Evolutionary conservation across 768 basidiomycete genomes (phyloP).

Genomic region (Kwoniella dejecticola): DNA sequence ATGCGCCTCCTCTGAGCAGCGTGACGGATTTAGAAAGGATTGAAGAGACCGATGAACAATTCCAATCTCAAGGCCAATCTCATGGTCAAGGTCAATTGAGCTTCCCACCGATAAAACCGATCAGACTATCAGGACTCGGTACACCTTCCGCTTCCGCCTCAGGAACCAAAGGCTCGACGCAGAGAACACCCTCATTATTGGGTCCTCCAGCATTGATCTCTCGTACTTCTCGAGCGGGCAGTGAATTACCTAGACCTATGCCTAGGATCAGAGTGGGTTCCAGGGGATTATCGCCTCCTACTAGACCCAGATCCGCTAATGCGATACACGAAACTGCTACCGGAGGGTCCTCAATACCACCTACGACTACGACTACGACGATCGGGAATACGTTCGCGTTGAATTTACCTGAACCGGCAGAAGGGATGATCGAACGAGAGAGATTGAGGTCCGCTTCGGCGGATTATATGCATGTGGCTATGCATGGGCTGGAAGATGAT

Average conservation of each 20-base stretch:
- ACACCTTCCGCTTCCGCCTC: slow-evolving; percentile 1
- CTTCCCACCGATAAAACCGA: slow-evolving; percentile 11
- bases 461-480: slow-evolving; percentile 42
- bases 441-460: slow-evolving; percentile 16
- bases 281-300: slow-evolving; percentile 14
- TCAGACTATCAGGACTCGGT: slow-evolving; percentile 10
- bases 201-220: slow-evolving; percentile 18
- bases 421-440: neutral
- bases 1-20: neutral
- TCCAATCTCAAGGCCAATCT: neutral
- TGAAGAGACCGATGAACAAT: slow-evolving; percentile 14
- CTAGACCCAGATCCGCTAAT: slow-evolving; percentile 15
- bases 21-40: slow-evolving; percentile 24
- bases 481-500: slow-evolving; percentile 26
- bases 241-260: slow-evolving; percentile 10
- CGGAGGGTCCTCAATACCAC: slow-evolving; percentile 9
- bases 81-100: slow-evolving; percentile 6
- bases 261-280: neutral
- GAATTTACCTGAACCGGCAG: slow-evolving; percentile 7
- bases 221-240: slow-evolving; percentile 13
- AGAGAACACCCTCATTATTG: slow-evolving; percentile 3
- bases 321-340: slow-evolving; percentile 2
- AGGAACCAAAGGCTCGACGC: neutral
- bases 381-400: slow-evolving; percentile 11
- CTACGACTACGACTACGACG: too few species aligned